These are phyloP conservation scores for Detonula confervacea DNA, from an alignment of 352 stramenopile species.

Conservation along the genomic window DNA sequence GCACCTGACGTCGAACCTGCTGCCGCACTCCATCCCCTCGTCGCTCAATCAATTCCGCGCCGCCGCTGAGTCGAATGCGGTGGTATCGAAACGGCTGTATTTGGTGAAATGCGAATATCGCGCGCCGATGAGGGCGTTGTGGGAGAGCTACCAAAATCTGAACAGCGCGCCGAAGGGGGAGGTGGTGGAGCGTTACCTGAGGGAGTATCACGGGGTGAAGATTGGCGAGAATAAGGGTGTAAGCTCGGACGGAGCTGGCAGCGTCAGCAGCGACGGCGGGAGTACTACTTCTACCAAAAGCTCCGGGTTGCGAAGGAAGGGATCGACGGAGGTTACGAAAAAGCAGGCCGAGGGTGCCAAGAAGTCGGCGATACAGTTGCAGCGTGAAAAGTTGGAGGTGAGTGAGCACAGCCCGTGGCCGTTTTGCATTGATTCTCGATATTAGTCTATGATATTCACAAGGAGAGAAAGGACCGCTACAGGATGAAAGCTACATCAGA, in stretches of 20 bases:
- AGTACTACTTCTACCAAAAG: conserved; percentile 5
- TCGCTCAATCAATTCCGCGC: conserved; percentile 74
- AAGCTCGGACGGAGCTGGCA: not conserved
- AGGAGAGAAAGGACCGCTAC: too few species aligned
- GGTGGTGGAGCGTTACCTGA: conserved; percentile 71
- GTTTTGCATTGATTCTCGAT: not conserved
- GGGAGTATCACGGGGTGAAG: conserved; percentile 42
- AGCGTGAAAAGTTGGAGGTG: conserved; percentile 44
- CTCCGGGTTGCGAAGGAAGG: conserved; percentile 30
- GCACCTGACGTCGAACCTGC: conserved; percentile 39
- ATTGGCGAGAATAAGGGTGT: not conserved
- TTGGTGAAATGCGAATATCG: conserved; percentile 86
- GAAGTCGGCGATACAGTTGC: conserved; percentile 22
- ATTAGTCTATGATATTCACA: too few species aligned
- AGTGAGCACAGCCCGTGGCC: not conserved
- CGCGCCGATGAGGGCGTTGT: conserved; percentile 76
- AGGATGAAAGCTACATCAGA: too few species aligned
- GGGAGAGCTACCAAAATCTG: conserved; percentile 76
- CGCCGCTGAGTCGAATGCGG: conserved; percentile 69
- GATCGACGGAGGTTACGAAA: conserved; percentile 7
- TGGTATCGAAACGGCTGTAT: conserved; percentile 82
- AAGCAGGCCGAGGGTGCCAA: too few species aligned
- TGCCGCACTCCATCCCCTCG: conserved; percentile 47
- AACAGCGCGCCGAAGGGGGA: conserved; percentile 67
- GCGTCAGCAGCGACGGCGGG: not conserved